Evolutionary conservation across 2,329 filamentous ascomycete species (phyloP).

Genomic region (Emmonsiellopsis sp.): DNA sequence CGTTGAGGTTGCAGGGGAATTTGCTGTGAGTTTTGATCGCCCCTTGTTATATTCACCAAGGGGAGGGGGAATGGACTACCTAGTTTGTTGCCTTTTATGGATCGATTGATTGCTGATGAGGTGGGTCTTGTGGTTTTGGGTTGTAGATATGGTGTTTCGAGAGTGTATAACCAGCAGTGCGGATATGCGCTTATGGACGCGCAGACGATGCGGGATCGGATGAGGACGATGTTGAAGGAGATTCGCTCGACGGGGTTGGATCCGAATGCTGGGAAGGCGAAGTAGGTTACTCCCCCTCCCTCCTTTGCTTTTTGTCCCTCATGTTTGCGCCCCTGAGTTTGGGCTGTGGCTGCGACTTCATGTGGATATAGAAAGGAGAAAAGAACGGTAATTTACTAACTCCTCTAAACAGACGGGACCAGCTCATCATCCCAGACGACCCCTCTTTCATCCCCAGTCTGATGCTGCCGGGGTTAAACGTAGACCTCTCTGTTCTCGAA

Average conservation of each 20-base stretch:
- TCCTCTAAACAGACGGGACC: slow-evolving; percentile 49
- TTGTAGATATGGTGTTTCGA: slow-evolving; percentile 62
- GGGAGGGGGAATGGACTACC: neutral
- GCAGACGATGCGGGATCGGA: slow-evolving; percentile 62
- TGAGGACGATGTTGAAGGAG: slow-evolving; percentile 57
- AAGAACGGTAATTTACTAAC: neutral
- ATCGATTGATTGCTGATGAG: slow-evolving; percentile 10
- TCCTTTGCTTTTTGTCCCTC: neutral
- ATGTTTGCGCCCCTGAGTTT: slow-evolving; percentile 4
- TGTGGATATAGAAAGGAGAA: neutral
- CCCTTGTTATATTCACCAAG: neutral
- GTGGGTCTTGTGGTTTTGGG: neutral
- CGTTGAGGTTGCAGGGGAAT: slow-evolving; percentile 79
- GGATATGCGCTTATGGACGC: slow-evolving; percentile 74
- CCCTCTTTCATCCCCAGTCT: slow-evolving; percentile 66
- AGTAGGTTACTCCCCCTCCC: slow-evolving; percentile 41
- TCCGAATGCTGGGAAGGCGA: slow-evolving; percentile 58
- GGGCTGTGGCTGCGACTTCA: neutral
- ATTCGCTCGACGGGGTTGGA: slow-evolving; percentile 55
- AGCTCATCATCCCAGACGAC: slow-evolving; percentile 72
- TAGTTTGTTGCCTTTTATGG: neutral
- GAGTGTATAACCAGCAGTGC: slow-evolving; percentile 81
- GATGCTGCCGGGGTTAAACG: slow-evolving; percentile 49
- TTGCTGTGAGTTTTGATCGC: slow-evolving; percentile 50
- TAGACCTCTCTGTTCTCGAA: slow-evolving; percentile 41